Conservation (phyloP, 805 yeast species). For the Ascoidea tarda region DNA sequence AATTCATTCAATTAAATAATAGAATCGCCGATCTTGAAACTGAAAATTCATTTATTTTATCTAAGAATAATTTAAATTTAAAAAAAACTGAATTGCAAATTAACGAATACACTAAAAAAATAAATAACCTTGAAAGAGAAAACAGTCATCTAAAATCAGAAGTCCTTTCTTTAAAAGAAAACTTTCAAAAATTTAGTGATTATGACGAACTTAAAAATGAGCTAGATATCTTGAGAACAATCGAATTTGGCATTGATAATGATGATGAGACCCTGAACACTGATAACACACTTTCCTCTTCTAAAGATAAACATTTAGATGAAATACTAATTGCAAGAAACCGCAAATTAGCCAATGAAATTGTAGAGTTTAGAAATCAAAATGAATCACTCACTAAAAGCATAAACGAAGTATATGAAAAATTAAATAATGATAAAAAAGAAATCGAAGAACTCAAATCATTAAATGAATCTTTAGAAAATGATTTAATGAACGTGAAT, state of each 20-base stretch:
- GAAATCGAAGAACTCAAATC: slow-evolving; percentile 28
- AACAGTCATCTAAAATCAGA: slow-evolving; percentile 33
- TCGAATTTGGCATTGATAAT: slow-evolving; percentile 51
- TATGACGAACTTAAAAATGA: slow-evolving; percentile 76
- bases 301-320: slow-evolving; percentile 24
- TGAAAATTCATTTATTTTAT: slow-evolving; percentile 13
- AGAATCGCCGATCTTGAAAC: slow-evolving; percentile 13
- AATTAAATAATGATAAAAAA: slow-evolving; percentile 19
- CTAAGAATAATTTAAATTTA: slow-evolving; percentile 15
- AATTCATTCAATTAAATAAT: slow-evolving; percentile 13
- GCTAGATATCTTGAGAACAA: slow-evolving; percentile 52
- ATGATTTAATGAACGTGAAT: slow-evolving; percentile 52
- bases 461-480: slow-evolving; percentile 52
- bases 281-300: slow-evolving; percentile 12
- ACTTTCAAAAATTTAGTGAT: slow-evolving; percentile 40
- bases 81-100: slow-evolving; percentile 10
- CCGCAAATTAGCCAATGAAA: slow-evolving; percentile 55
- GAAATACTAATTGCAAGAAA: slow-evolving; percentile 55
- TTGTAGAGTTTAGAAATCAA: slow-evolving; percentile 50
- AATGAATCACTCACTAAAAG: slow-evolving; percentile 31
- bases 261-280: slow-evolving; percentile 18
- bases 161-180: slow-evolving; percentile 31
- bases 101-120: slow-evolving; percentile 17
- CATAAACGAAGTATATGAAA: slow-evolving; percentile 24
- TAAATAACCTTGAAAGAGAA: slow-evolving; percentile 30